Base-by-base conservation (phyloP, 2,329 filamentous ascomycete species). In the Penicillium fuscoglaucum region DNA sequence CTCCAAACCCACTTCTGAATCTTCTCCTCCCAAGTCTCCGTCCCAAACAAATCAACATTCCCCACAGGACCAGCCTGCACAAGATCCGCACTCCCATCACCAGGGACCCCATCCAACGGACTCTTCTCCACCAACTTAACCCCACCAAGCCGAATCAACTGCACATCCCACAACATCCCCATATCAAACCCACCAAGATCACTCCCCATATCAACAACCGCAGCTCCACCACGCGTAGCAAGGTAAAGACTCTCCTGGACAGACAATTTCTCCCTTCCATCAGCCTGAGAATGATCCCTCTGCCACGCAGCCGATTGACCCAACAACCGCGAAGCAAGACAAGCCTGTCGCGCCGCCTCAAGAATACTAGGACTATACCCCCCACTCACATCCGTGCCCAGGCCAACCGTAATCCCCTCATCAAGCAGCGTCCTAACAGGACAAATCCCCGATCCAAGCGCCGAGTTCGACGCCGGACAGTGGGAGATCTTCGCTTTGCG, bases 1-100 rank as follows among this genome's bases (percentile, higher is more conserved):
- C 86, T 90, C 77, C 90, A 99, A 61, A 98, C 80, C 95, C 95
- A 99, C 80, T 99, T 99, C 52, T 91, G 90, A 12, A 98, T 78
- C 69, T 81, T 85, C 69, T 98, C 91, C 40, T 89, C 85, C 91
- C 90, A 96, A n/a, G 71, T 84, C 82, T 98, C 93, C 84, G 88
- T 91, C 1, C 92, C 93, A 79, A 97, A 99, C 0, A 97, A 74
- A 74, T 97, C 92, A 0, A 97, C 91, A 47, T 87, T 86, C 0
- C 88, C 87, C 1, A 78, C 76, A 4, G 82, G 67, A 0, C 79
- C 80, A 3, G 78, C 74, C 6, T 76, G 76, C 1, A 77, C 76
- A 21, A 55, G 52, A 47, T 47, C 41, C 9, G 12, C 45, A 40
- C 15, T n/a, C 10, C 49, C 53, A 44, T 57, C 50, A 6, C 19